Percentiles rank a stretch among this genome's conserved stretches.
phyloP scores from a whole-genome alignment of 257 asterid species.

The Plantago major region DNA sequence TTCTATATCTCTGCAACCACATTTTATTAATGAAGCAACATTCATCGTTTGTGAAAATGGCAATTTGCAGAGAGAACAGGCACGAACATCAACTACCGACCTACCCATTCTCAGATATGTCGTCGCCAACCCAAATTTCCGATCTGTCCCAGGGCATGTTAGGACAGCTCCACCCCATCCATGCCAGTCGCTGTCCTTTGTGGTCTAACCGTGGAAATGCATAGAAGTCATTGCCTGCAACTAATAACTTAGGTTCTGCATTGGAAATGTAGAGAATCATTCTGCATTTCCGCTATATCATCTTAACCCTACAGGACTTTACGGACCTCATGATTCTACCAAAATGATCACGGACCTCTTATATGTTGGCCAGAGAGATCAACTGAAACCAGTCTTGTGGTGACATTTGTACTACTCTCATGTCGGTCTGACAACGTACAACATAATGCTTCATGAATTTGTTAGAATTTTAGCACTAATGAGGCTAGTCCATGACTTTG shows the following conservation, averaged over 20 bases:
- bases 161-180: constrained; percentile 98
- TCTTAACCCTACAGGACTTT: background rate
- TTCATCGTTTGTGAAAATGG: too few species aligned
- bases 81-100: constrained; percentile 3
- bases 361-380: constrained; percentile 34
- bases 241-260: constrained; percentile 74
- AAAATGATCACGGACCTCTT: constrained; percentile 41
- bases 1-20: constrained; percentile 47
- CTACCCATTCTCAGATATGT: constrained; percentile 79
- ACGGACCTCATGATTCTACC: background rate
- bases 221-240: constrained; percentile 79
- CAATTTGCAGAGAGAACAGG: too few species aligned
- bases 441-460: too few species aligned
- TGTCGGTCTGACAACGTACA: constrained; percentile 92
- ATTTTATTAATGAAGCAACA: constrained; percentile 1
- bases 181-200: constrained; percentile 79
- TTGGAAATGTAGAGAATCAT: constrained; percentile 11
- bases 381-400: constrained; percentile 66
- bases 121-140: constrained; percentile 96
- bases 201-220: constrained; percentile 92
- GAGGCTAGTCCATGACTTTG: too few species aligned
- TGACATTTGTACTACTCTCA: constrained; percentile 54
- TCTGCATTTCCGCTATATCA: too few species aligned
- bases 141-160: constrained; percentile 99
- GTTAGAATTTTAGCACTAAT: too few species aligned